Evolutionary conservation across 2,329 filamentous ascomycete species (phyloP).

Genomic region (Neonectria neomacrospora): DNA sequence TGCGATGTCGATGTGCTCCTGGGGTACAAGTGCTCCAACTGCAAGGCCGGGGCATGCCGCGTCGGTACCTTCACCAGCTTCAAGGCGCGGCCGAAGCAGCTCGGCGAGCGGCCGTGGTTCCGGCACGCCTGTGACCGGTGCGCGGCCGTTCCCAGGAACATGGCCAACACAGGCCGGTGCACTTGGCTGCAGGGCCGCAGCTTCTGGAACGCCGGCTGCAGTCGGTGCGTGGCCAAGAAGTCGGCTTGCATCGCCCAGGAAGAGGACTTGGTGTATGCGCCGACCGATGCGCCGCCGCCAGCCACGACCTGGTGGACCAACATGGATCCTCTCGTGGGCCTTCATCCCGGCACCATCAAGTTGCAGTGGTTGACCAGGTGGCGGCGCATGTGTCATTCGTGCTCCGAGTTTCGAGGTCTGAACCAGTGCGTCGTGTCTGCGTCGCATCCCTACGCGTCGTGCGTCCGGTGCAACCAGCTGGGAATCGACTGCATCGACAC

Average conservation of each 20-base stretch:
- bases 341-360: constrained; percentile 7
- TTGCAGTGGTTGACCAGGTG: constrained; percentile 8
- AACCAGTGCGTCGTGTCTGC: constrained; percentile 28
- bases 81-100: neutral
- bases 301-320: neutral
- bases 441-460: constrained; percentile 17
- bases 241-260: constrained; percentile 21
- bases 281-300: neutral
- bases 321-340: neutral
- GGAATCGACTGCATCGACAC: constrained; percentile 45
- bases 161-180: constrained; percentile 1
- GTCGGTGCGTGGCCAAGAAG: constrained; percentile 12
- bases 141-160: neutral
- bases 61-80: constrained; percentile 5
- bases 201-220: constrained; percentile 24
- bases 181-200: constrained; percentile 30
- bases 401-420: neutral
- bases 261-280: neutral
- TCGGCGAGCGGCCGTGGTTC: constrained; percentile 27
- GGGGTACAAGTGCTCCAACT: constrained; percentile 30
- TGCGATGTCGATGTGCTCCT: constrained; percentile 35
- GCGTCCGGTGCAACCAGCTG: constrained; percentile 44
- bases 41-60: neutral
- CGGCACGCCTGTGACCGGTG: constrained; percentile 38
- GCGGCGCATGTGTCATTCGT: constrained; percentile 29